Evolutionary conservation across 768 basidiomycete species (phyloP), one percentile per base, ranked within the genome.

Genomic region (Vararia minispora): DNA sequence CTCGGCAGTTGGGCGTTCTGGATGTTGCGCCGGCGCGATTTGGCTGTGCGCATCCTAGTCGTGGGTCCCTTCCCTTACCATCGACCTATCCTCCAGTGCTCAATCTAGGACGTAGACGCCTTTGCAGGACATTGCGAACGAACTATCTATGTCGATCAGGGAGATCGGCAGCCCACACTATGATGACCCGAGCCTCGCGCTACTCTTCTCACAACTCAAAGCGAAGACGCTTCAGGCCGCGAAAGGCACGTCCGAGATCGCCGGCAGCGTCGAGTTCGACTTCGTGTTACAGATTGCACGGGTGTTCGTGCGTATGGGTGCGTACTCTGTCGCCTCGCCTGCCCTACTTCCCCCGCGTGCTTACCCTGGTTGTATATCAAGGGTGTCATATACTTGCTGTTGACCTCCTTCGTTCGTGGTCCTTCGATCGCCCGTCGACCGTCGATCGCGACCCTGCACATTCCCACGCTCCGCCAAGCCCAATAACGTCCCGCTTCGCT

Each of bases 1-100:
- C 61, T 98, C 10, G 86, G 77, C 16, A 90, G 85, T 44, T 99
- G 92, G 95, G 88, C 86, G 2, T 94, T 94, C 58, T 98, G 95
- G 92, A 61, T 87, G 39, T 65, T 97, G n/a, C 78, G 80, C 44
- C 66, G 89, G 30, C 67, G 86, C 36, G 92, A 97, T 61, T 54
- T 95, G 12, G 80, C 90, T 3, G 88, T 95, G n/a, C 74, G 87
- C 33, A 77, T 94, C 22, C 66, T 99, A 14, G 61, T 97, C 52
- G 94, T 92, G 56, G 53, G 82, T 62, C 7, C 14, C 22, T 21
- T 5, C 26, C 23, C 23, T 25, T 33, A 29, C 16, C 37, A 23
- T 33, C 28, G 11, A 22, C n/a, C n/a, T n/a, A n/a, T n/a, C n/a
- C 38, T 28, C 3, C 10, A 23, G 37, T 18, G 29, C n/a, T n/a